A percentile compares a stretch with the other conserved stretches of the same genome.
phyloP scores from a whole-genome alignment of 805 yeast species.

The Zygoascus tannicola region DNA sequence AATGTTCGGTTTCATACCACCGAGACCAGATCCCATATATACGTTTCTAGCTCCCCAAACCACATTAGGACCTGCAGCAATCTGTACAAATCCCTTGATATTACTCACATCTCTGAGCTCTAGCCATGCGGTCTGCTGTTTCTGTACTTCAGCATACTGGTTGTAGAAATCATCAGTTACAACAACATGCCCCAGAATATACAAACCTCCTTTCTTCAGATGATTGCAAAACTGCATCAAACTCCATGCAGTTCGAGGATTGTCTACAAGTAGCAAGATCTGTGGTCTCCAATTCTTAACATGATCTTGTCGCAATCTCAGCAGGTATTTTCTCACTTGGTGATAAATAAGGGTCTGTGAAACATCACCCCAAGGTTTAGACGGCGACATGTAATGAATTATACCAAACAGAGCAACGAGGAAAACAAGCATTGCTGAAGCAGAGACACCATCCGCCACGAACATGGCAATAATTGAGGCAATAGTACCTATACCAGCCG shows the following conservation, averaged over 20 bases:
- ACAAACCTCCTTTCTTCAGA: conserved; percentile 89
- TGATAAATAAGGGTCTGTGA: conserved; percentile 92
- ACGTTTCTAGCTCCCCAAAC: conserved; percentile 96
- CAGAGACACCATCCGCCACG: conserved; percentile 86
- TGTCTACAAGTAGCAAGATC: conserved; percentile 75
- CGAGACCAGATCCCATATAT: conserved; percentile 88
- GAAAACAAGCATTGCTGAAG: conserved; percentile 61
- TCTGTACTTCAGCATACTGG: conserved; percentile 57
- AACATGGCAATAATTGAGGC: conserved; percentile 79
- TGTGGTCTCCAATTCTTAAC: conserved; percentile 99
- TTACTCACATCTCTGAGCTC: conserved; percentile 67
- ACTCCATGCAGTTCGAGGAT: conserved; percentile 88
- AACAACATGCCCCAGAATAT: conserved; percentile 86
- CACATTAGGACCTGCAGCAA: conserved; percentile 75
- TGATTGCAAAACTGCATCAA: conserved; percentile 88
- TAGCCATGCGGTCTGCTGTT: conserved; percentile 74
- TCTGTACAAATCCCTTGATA: conserved; percentile 90
- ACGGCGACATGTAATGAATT: conserved; percentile 87
- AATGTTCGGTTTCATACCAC: conserved; percentile 96
- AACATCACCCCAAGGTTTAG: conserved; percentile 97
- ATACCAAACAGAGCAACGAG: conserved; percentile 57
- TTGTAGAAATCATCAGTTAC: conserved; percentile 53
- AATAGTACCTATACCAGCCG: conserved; percentile 71
- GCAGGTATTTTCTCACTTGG: conserved; percentile 85
- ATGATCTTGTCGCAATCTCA: conserved; percentile 78